Evolutionary conservation across 441 rosid genomes (phyloP).

Genomic region (Isatis lusitanica): DNA sequence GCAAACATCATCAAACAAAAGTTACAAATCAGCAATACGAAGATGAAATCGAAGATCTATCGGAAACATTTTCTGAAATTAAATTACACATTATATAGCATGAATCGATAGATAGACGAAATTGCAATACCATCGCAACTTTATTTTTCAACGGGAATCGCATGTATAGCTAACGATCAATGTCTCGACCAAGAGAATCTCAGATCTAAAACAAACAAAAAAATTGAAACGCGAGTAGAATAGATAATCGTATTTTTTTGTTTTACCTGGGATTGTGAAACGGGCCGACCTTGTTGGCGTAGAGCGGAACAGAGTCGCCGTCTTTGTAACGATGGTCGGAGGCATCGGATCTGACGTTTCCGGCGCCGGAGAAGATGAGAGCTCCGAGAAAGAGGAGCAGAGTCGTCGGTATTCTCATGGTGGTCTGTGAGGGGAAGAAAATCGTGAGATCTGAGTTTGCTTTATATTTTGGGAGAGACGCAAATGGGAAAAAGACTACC

Average conservation of each 20-base stretch:
- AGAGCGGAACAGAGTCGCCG: conserved; percentile 47
- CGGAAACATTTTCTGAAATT: neutral
- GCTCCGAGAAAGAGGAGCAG: conserved; percentile 32
- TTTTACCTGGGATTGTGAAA: conserved; percentile 52
- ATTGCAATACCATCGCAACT: neutral
- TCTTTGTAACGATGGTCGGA: conserved; percentile 52
- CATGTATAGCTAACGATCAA: neutral
- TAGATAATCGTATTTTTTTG: neutral
- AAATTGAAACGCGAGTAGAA: neutral
- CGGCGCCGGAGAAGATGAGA: conserved; percentile 30
- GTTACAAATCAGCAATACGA: neutral
- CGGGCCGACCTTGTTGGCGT: conserved; percentile 58
- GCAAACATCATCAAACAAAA: conserved; percentile 27
- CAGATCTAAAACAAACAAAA: conserved; percentile 11
- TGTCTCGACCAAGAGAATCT: neutral
- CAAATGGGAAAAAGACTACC: neutral
- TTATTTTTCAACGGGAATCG: neutral
- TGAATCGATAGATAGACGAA: neutral
- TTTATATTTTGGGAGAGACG: conserved; percentile 19
- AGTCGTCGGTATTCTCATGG: conserved; percentile 28
- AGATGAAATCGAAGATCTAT: neutral
- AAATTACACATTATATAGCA: neutral
- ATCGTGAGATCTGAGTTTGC: conserved; percentile 27
- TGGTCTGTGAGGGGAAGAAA: neutral
- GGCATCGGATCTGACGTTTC: conserved; percentile 43